phyloP scores from a whole-genome alignment of 2,329 filamentous ascomycete species.

The Beauveria caledonica region DNA sequence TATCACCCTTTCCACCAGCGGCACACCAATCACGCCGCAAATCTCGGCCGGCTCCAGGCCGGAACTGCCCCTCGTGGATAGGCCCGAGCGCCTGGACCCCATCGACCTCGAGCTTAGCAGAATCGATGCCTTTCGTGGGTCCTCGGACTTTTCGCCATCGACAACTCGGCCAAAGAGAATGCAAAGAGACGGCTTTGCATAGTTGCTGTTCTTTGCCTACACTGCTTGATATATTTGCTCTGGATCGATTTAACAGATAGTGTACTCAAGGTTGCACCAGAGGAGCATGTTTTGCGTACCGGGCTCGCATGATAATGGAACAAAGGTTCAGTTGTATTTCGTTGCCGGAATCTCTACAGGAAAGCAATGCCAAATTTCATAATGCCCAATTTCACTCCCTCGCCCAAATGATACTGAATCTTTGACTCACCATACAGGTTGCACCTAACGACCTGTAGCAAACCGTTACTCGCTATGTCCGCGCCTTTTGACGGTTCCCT shows the following conservation, averaged over 20 bases:
- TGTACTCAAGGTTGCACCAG: not conserved
- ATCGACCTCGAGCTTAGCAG: constrained; percentile 12
- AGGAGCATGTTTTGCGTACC: not conserved
- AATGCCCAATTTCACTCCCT: not conserved
- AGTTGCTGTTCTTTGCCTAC: not conserved
- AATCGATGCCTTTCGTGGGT: constrained; percentile 4
- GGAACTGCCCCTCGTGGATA: not conserved
- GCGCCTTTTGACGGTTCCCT: constrained; percentile 15
- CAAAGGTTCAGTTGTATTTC: not conserved
- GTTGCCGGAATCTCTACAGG: constrained; percentile 3
- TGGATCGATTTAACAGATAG: not conserved
- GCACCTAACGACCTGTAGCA: too few species aligned
- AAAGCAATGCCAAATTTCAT: not conserved
- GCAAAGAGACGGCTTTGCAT: not conserved
- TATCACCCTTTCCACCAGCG: not conserved
- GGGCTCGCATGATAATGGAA: not conserved
- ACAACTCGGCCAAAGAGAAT: not conserved
- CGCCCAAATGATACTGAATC: not conserved
- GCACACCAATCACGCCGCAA: not conserved
- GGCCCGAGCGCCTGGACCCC: constrained; percentile 4
- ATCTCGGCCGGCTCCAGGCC: not conserved
- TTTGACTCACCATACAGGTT: not conserved
- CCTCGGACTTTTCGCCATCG: not conserved
- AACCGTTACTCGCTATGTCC: constrained; percentile 15
- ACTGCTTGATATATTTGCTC: not conserved